Base-by-base conservation (phyloP, 2,329 filamentous ascomycete species). In the Diaporthe humulicola region DNA sequence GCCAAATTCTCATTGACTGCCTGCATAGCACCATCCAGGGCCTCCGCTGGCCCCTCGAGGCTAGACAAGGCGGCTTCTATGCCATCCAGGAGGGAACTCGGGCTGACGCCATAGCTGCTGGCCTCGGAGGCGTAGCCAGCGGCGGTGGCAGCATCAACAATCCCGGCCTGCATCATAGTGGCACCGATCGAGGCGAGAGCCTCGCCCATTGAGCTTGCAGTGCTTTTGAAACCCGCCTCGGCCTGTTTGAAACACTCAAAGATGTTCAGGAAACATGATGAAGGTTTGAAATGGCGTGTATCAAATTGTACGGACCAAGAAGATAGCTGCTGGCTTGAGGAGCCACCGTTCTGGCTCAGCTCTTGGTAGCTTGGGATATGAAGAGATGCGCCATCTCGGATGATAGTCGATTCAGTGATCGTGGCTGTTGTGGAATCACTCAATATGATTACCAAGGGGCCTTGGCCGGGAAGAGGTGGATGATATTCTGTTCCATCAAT, bases 391-490 rank as follows among this genome's bases (percentile, higher is more conserved):
- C 36, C 50, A 45, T 30, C 25, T 42, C 50, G n/a, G 14, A 33
- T 52, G 50, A 70, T 42, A 12, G 66, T 17, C 15, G n/a, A n/a
- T 19, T 56, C 25, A 25, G 50, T 70, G 3, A 57, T 56, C n/a
- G 17, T 45, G 22, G 66, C 66, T 28, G 38, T 70, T n/a, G 66
- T 57, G n/a, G 48, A 40, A 70, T 70, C 50, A 22, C 66, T 70
- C 25, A 70, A 42, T 15, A 70, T 70, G 10, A 56, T 70, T 17
- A 22, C 56, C 25, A 40, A n/a, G n/a, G 48, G 50, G 17, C 36
- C 22, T n/a, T 70, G 66, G 4, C 66, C 66, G 3, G 36, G 66
- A 15, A 70, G 30, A 3, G 52, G 50, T 10, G 36, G 66, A 30
- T 57, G 28, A 15, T 56, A 56, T 22, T 52, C 38, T 19, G 33